Conservation (phyloP, 495 filamentous ascomycete species). For the Penicillium cosmopolitanum region DNA sequence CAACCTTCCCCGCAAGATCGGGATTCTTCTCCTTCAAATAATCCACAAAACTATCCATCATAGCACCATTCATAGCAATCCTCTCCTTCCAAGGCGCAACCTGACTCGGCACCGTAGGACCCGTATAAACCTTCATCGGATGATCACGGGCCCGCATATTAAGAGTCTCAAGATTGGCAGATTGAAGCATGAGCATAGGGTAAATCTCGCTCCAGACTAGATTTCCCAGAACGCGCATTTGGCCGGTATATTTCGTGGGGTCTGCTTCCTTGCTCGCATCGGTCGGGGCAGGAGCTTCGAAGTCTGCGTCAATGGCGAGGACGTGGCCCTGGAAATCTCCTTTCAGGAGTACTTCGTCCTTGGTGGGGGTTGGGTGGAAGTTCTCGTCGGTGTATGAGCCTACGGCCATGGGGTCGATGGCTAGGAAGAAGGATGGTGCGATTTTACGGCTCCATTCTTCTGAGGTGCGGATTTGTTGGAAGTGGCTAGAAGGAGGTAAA, state of each 20-base stretch:
- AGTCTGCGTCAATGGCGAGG: neutral
- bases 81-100: neutral
- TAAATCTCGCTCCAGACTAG: slow-evolving; percentile 39
- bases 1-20: neutral
- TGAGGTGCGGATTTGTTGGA: neutral
- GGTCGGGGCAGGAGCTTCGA: neutral
- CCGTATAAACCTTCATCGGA: slow-evolving; percentile 36
- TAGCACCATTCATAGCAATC: neutral
- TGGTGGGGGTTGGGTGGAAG: neutral
- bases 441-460: neutral
- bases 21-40: neutral
- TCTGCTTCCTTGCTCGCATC: neutral
- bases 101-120: slow-evolving; percentile 20
- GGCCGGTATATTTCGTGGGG: slow-evolving; percentile 20
- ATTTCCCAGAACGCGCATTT: slow-evolving; percentile 34
- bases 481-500: too few species aligned
- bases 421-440: neutral
- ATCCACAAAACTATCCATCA: neutral
- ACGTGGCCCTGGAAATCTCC: neutral
- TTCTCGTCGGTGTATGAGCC: neutral
- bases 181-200: slow-evolving; percentile 16
- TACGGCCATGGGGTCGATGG: neutral
- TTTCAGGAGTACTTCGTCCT: neutral
- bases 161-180: slow-evolving; percentile 19
- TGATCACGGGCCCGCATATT: slow-evolving; percentile 34